phyloP scores from a whole-genome alignment of 371 early-diverging fungal genomes.

The Lichtheimia corymbifera region DNA sequence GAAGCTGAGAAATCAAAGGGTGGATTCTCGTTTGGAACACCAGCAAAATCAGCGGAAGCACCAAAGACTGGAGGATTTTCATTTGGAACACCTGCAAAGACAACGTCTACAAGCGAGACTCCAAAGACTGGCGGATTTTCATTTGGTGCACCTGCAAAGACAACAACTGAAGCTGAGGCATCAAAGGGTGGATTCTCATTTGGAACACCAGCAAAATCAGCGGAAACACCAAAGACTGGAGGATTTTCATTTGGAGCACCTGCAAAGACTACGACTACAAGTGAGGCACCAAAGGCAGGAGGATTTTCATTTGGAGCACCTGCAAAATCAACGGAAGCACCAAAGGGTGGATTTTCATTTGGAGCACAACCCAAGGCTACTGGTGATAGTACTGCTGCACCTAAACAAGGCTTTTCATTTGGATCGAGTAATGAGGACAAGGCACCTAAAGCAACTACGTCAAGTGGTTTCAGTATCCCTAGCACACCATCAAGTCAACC shows the following conservation, averaged over 20 bases:
- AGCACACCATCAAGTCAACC: too few species aligned
- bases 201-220: conserved; percentile 1
- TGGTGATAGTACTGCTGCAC: not conserved
- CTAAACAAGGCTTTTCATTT: not conserved
- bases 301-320: not conserved
- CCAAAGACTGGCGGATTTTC: not conserved
- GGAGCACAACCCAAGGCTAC: not conserved
- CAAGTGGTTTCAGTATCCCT: too few species aligned
- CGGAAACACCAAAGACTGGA: not conserved
- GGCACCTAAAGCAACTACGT: too few species aligned
- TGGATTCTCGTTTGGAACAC: conserved; percentile 3
- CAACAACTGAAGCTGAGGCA: not conserved
- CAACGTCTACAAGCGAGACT: not conserved
- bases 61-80: conserved; percentile 2
- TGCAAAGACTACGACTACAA: too few species aligned
- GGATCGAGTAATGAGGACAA: too few species aligned
- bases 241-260: not conserved
- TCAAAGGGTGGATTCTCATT: not conserved
- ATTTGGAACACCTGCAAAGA: not conserved
- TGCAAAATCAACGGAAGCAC: not conserved
- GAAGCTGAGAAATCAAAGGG: not conserved
- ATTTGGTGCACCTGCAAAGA: too few species aligned
- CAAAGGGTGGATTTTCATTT: not conserved
- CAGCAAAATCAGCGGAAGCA: not conserved
- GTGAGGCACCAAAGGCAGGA: not conserved